Evolutionary conservation across 768 basidiomycete genomes (phyloP).

Genomic region (Mycena galopus): DNA sequence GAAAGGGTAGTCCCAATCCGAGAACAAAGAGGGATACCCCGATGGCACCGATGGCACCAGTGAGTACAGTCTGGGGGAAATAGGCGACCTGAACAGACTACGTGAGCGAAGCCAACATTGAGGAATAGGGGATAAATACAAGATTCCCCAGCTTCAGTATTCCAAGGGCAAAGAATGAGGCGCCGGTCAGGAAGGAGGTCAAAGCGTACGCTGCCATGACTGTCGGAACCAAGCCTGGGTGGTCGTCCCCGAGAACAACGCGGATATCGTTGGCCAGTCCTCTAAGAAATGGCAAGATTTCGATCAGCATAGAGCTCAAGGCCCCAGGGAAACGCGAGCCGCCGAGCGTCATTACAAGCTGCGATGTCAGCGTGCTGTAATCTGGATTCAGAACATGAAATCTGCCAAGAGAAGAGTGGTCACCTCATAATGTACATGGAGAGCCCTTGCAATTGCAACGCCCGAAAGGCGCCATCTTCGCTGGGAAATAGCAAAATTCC

Average conservation of each 20-base stretch:
- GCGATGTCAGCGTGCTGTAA: constrained; percentile 35
- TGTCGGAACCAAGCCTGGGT: constrained; percentile 42
- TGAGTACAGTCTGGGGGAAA: constrained; percentile 43
- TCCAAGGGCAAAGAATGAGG: constrained; percentile 38
- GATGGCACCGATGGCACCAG: constrained; percentile 41
- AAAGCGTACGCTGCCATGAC: constrained; percentile 44
- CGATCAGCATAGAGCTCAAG: constrained; percentile 40
- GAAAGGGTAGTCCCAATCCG: constrained; percentile 33
- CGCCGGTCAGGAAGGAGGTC: constrained; percentile 39
- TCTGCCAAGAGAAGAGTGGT: not conserved
- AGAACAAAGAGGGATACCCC: constrained; percentile 40
- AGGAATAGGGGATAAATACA: constrained; percentile 11
- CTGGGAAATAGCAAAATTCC: constrained; percentile 40
- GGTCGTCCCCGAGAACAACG: constrained; percentile 36
- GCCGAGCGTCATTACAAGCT: constrained; percentile 40
- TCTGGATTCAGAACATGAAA: not conserved
- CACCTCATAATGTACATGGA: constrained; percentile 44
- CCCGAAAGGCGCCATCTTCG: constrained; percentile 33
- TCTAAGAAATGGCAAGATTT: constrained; percentile 42
- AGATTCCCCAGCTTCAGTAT: constrained; percentile 38
- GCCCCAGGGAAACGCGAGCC: constrained; percentile 42
- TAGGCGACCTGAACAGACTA: constrained; percentile 38
- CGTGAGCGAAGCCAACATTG: not conserved
- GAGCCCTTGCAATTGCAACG: constrained; percentile 41
- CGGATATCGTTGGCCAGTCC: constrained; percentile 39